Evolutionary conservation across 192 early-diverging fungal genomes (phyloP), one percentile per base, ranked within the genome.

Genomic region (Coemansia sp.): DNA sequence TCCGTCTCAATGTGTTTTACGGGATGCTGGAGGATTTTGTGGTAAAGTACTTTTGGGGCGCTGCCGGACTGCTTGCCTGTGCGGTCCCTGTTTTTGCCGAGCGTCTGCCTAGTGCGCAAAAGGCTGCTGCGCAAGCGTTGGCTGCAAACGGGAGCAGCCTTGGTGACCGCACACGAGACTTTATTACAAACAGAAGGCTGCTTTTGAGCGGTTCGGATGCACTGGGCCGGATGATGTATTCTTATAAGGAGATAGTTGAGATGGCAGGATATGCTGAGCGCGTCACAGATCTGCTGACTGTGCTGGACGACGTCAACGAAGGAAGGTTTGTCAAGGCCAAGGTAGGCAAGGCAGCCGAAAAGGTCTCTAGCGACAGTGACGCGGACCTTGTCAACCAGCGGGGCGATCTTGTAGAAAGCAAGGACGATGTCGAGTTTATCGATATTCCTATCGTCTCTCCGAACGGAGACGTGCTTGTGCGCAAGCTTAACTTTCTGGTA

Each of bases 11-110:
- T 33, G 90, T 99, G 61, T 91, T 90, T 75, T 92, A 98, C 74
- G 87, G 91, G 24, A 97, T 98, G 95, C 79, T 97, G 53, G 97
- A 98, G 77, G 96, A 98, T 80, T 98, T 97, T 85, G 86, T 98
- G 26, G 94, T 99, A 81, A 99, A 99, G 77, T 99, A 99, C 83
- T 92, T 95, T 62, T 98, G 96, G 96, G 93, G 95, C 67, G 95
- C 95, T 1, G 88, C 90, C 62, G 95, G 95, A 39, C 83, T 95
- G 58, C 78, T 90, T 11, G 84, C 97, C 16, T 96, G 94, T 67
- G 89, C 93, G 0, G 89, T 91, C 10, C 96, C 96, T 2, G 94
- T 95, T 15, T 97, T 97, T 76, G 86, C 87, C 43, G 65, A 73
- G 53, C 69, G 78, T n/a, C 36, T 76, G 34, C 76, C 76, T 12